Percentiles rank a stretch among this genome's conserved stretches.
These are phyloP conservation scores for Magnolia officinalis DNA, from an alignment of 164 flowering plant species.

Conservation along the genomic window DNA sequence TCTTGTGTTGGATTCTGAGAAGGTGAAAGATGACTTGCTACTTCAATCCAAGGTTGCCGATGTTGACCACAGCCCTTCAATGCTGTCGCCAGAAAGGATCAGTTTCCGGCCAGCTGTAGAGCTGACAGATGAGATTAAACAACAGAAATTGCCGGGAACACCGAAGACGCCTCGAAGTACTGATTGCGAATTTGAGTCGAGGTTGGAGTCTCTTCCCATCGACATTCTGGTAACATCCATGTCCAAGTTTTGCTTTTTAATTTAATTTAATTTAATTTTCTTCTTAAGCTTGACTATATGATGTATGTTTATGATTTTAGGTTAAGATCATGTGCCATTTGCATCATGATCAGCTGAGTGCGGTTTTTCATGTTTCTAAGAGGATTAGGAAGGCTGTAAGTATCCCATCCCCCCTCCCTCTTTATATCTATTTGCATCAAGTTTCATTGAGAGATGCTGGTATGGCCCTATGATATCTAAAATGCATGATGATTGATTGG, in stretches of 20 bases:
- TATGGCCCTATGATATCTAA: background rate
- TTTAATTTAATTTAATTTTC: background rate
- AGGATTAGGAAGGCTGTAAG: constrained; percentile 79
- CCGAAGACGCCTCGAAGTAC: constrained; percentile 63
- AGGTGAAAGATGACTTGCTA: constrained; percentile 22
- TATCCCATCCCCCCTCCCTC: constrained; percentile 11
- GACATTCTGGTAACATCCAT: constrained; percentile 69
- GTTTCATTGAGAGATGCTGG: background rate
- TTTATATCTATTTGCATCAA: background rate
- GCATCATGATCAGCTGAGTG: constrained; percentile 88
- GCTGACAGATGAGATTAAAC: constrained; percentile 25
- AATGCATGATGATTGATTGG: background rate
- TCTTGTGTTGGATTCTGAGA: constrained; percentile 40
- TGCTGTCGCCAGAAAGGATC: constrained; percentile 47
- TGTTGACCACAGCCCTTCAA: constrained; percentile 30
- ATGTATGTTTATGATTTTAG: constrained; percentile 33
- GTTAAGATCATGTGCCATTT: constrained; percentile 84
- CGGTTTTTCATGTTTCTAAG: constrained; percentile 85
- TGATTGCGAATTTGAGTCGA: constrained; percentile 53
- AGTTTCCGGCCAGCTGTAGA: constrained; percentile 15
- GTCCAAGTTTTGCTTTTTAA: background rate
- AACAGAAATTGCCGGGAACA: constrained; percentile 41
- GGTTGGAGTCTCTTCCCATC: constrained; percentile 91
- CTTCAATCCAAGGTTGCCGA: constrained; percentile 15
- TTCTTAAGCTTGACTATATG: background rate